These are phyloP conservation scores for Penicillium verhagenii DNA, from an alignment of 495 filamentous ascomycete species.

Conservation along the genomic window DNA sequence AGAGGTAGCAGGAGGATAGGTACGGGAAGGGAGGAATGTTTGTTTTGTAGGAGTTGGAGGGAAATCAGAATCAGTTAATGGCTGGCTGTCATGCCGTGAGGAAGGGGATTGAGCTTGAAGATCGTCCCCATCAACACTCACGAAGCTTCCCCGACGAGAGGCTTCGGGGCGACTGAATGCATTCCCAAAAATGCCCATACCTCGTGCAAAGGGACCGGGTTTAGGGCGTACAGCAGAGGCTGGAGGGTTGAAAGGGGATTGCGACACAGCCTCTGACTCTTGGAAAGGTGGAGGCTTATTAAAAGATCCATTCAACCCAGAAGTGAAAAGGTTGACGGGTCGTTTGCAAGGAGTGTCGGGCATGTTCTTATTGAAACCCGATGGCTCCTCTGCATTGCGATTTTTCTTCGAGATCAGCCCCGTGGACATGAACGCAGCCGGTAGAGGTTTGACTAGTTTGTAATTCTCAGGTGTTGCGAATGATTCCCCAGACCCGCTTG, in stretches of 20 bases:
- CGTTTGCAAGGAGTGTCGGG: constrained; percentile 97
- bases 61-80: constrained; percentile 67
- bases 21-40: constrained; percentile 45
- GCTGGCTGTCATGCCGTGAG: constrained; percentile 56
- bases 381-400: constrained; percentile 55
- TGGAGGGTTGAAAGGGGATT: constrained; percentile 61
- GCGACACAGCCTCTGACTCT: constrained; percentile 63
- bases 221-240: constrained; percentile 37
- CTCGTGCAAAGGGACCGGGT: constrained; percentile 61
- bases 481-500: constrained; percentile 44
- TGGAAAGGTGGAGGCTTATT: constrained; percentile 52
- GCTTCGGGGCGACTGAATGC: constrained; percentile 48
- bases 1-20: constrained; percentile 40
- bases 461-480: constrained; percentile 83
- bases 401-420: constrained; percentile 88
- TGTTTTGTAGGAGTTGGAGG: constrained; percentile 94
- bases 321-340: constrained; percentile 60
- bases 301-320: constrained; percentile 57
- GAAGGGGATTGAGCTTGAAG: constrained; percentile 54
- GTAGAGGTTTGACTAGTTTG: constrained; percentile 77
- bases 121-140: constrained; percentile 77
- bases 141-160: constrained; percentile 68
- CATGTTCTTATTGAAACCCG: constrained; percentile 47
- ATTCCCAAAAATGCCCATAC: constrained; percentile 67
- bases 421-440: constrained; percentile 89